phyloP scores from a whole-genome alignment of 1,139 yeast genomes.

The Saccharomyces pastorianus region DNA sequence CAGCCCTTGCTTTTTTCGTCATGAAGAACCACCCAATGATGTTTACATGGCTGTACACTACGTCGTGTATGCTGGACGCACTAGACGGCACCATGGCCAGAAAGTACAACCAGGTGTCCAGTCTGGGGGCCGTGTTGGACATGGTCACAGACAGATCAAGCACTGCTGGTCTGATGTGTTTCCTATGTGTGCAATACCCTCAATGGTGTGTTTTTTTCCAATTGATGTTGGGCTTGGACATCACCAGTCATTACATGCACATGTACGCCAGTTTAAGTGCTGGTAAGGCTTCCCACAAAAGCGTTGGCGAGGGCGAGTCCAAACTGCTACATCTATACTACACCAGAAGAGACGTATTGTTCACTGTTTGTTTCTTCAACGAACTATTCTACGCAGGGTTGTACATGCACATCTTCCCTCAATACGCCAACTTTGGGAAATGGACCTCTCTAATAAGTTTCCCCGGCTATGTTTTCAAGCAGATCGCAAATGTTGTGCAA shows the following conservation, averaged over 20 bases:
- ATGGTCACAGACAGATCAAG: constrained; percentile 99
- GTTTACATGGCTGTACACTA: constrained; percentile 70
- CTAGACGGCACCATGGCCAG: constrained; percentile 96
- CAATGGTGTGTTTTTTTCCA: constrained; percentile 57
- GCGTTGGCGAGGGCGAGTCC: constrained; percentile 63
- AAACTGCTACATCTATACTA: constrained; percentile 77
- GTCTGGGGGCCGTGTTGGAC: constrained; percentile 93
- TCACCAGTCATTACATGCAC: constrained; percentile 96
- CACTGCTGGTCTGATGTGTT: constrained; percentile 83
- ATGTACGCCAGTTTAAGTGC: constrained; percentile 88
- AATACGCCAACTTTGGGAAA: constrained; percentile 40
- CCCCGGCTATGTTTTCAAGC: constrained; percentile 89
- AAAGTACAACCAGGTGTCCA: constrained; percentile 77
- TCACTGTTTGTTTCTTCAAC: constrained; percentile 83
- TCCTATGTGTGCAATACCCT: constrained; percentile 75
- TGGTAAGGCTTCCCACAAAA: constrained; percentile 80
- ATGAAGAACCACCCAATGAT: constrained; percentile 79
- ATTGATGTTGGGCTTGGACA: constrained; percentile 72
- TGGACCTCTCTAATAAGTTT: constrained; percentile 51
- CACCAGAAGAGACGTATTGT: constrained; percentile 74
- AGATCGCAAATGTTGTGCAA: constrained; percentile 82
- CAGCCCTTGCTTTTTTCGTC: constrained; percentile 65
- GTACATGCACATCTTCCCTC: constrained; percentile 25
- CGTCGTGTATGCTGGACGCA: constrained; percentile 90
- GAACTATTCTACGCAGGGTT: constrained; percentile 88